Evolutionary conservation across 805 yeast genomes (phyloP), one percentile per base, ranked within the genome.

Genomic region (Cyberlindnera euphorbiiphila): DNA sequence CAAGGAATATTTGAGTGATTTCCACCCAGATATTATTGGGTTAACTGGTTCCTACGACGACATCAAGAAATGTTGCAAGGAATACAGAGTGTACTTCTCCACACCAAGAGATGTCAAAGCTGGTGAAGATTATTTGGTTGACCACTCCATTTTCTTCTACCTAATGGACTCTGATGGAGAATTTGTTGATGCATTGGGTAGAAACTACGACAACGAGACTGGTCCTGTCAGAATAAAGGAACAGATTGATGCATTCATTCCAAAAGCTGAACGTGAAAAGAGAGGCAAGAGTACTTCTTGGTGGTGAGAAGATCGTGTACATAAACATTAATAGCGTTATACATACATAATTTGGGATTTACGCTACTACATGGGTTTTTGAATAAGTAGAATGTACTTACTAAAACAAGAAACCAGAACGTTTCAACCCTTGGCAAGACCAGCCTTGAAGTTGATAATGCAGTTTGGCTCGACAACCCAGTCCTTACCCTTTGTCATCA

Each of bases 91-190:
- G 11, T 93, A 93, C 62, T 93, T 93, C 62, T 86, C 96, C n/a
- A 93, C 98, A 1, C 98, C 98, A 4, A 85, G 89, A 18, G 77
- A 87, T 56, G 82, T 93, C 32, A 86, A 88, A 59, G 93, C 95
- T 0, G 98, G 97, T 14, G 95, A 93, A 62, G 96, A 93, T 53
- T 93, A 93, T 58, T 70, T 93, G 44, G 98, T 93, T 22, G 98
- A 93, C 59, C 98, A 93, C 63, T 91, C 98, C 4, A 88, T 93
- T 42, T 93, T 93, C 76, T 91, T 91, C 65, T 93, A 93, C 57
- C 68, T 93, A 53, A 91, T 93, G 97, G 98, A 93, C 59, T 89
- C 96, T n/a, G 96, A 93, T 59, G 98, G 98, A 32, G 78, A 86
- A 56, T 93, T 87, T 56, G 84, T 91, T 33, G 96, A 91, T 59